Base-by-base conservation (phyloP, 140 eudicot species). In the Flaveria floridana region DNA sequence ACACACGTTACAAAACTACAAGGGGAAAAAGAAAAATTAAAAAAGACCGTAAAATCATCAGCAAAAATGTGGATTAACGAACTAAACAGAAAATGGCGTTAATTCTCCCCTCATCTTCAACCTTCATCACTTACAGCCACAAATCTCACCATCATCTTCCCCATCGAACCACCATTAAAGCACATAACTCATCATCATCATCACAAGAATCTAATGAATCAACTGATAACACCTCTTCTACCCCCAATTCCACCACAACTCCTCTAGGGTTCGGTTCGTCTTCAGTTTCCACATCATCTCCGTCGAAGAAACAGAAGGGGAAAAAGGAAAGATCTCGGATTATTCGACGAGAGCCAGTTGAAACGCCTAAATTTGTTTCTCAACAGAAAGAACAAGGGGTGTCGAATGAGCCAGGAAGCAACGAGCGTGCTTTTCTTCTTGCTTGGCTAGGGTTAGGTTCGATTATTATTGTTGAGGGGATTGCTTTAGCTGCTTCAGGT, bases 401-500 rank as follows among this genome's bases (percentile, higher is more conserved):
- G 71, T 66, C 57, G 4, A 74, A 79, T 73, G 91, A 88, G 71
- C 87, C 73, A 71, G 80, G 83, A 4, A 23, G 20, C 65, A 81
- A 75, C 51, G 99, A 85, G 79, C 80, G 79, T 52, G 95, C 95
- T 41, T 92, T 92, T 76, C 86, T 89, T 72, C 95, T 92, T 25
- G 66, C 96, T 76, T 92, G 98, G 98, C 78, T 84, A 68, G 98
- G 92, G 34, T 91, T 92, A 34, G 98, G 96, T 62, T 86, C 86
- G 4, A 16, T 89, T 21, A 87, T 92, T 68, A 86, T 92, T 21
- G 15, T 87, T 6, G 83, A 92, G 79, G 98, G 98, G 16, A 65
- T 92, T 73, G 87, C 84, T 71, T 89, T 92, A 64, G 87, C 98
- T 52, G 87, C 90, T 11, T 92, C 98, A 79, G 98, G 98, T 92